These are phyloP conservation scores for Lyophyllum shimeji DNA, from an alignment of 768 basidiomycete species.

Conservation along the genomic window DNA sequence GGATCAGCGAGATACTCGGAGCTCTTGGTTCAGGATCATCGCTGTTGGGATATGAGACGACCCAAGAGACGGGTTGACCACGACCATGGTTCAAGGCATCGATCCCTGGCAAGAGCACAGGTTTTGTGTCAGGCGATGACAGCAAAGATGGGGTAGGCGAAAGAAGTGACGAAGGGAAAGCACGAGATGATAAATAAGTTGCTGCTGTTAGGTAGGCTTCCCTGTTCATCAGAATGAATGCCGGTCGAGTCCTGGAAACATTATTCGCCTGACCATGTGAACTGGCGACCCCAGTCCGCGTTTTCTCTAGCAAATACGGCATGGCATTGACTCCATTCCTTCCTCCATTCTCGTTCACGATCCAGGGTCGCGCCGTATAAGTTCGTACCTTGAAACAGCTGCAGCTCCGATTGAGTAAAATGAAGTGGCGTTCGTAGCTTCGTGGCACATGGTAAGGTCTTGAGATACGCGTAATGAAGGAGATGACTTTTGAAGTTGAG, in stretches of 20 bases:
- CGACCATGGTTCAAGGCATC: constrained; percentile 88
- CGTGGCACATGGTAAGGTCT: constrained; percentile 56
- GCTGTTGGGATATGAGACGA: constrained; percentile 44
- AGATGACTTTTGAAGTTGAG: constrained; percentile 23
- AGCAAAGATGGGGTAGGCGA: constrained; percentile 53
- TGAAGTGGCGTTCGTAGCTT: constrained; percentile 72
- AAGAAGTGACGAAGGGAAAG: constrained; percentile 85
- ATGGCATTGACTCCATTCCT: constrained; percentile 61
- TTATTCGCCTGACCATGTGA: constrained; percentile 61
- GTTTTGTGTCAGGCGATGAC: constrained; percentile 53
- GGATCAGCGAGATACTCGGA: constrained; percentile 59
- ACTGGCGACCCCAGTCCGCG: constrained; percentile 41
- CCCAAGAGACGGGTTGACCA: constrained; percentile 81
- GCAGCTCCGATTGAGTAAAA: constrained; percentile 63
- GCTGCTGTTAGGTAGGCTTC: constrained; percentile 67
- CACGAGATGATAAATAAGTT: constrained; percentile 83
- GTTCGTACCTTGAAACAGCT: constrained; percentile 75
- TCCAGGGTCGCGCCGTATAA: constrained; percentile 76
- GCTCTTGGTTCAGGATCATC: constrained; percentile 16
- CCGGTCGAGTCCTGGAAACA: background rate
- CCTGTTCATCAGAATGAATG: constrained; percentile 40
- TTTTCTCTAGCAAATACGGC: constrained; percentile 35
- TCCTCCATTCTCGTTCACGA: constrained; percentile 57
- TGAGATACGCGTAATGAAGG: constrained; percentile 61
- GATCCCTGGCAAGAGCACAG: constrained; percentile 83